These are phyloP conservation scores for Entoloma clypeatum DNA, from an alignment of 1,284 basidiomycete species.

Conservation along the genomic window DNA sequence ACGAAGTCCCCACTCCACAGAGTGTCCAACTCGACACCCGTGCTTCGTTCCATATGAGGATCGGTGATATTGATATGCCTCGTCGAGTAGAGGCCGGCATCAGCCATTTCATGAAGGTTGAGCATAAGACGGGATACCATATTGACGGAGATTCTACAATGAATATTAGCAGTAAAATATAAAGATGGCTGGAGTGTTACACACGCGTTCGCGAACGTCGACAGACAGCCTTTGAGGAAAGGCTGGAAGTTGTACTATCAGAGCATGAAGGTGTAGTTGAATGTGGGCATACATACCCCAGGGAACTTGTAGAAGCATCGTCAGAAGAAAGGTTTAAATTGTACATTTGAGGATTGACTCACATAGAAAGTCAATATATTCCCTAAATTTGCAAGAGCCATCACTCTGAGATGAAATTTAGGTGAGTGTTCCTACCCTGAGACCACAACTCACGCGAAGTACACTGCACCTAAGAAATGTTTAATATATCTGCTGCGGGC, in stretches of 20 bases:
- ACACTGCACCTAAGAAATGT: conserved; percentile 28
- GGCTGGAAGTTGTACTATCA: conserved; percentile 2
- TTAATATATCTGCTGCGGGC: too few relatives aligned
- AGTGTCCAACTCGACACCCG: conserved; percentile 18
- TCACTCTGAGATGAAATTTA: conserved; percentile 23
- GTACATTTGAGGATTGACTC: conserved; percentile 9
- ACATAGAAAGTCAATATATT: conserved; percentile 42
- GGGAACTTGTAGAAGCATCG: conserved; percentile 9
- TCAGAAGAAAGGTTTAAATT: neutral
- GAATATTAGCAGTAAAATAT: too few relatives aligned
- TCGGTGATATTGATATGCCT: conserved; percentile 5
- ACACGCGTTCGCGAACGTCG: conserved; percentile 15
- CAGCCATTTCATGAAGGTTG: conserved; percentile 36
- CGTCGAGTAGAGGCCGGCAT: conserved; percentile 26
- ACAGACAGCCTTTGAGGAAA: conserved; percentile 13
- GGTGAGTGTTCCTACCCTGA: neutral
- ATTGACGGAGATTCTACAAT: too few relatives aligned
- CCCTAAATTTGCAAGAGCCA: conserved; percentile 33
- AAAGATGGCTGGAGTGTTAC: too few relatives aligned
- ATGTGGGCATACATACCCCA: conserved; percentile 13
- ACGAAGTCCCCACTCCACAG: conserved; percentile 14
- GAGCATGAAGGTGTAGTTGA: neutral
- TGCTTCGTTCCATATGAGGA: conserved; percentile 11
- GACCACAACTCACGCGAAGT: conserved; percentile 29
- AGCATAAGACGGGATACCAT: conserved; percentile 37